Base-by-base conservation (phyloP, 1,284 basidiomycete genomes). In the Coniferiporia sulphurascens region DNA sequence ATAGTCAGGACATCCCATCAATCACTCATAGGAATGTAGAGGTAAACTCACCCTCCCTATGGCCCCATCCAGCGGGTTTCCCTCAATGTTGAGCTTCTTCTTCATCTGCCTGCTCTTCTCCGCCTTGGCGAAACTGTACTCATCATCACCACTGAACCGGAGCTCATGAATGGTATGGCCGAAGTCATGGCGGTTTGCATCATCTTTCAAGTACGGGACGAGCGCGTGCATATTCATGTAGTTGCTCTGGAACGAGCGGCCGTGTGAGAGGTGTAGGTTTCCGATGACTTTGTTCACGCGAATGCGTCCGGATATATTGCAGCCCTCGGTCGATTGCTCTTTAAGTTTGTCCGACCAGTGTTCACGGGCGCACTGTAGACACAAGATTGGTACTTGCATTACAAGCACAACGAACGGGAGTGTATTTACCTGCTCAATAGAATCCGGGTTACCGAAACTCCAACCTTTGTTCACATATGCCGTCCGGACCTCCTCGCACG, bases 251-350 rank as follows among this genome's bases (percentile, higher is more conserved):
- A 97, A 99, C 13, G 95, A 94, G 57, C 89, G 85, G 52, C 96
- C 97, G 1, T 89, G 95, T 32, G 88, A 89, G 68, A 95, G 82
- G 69, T 93, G 87, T 68, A 95, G 87, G 73, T 93, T 95, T 52
- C 93, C 93, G 63, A 94, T 84, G 65, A 98, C 96, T 77, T 98
- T 98, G 84, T 99, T 99, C 62, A 99, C 93, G 61, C 90, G 89
- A 55, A 99, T 83, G 58, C 87, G 86, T 59, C 97, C 97, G 46
- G 88, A 83, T 63, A 99, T 80, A 71, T 94, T 95, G 78, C 97
- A 99, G 0, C 97, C 97, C 69, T 99, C 97, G 52, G 86, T 82
- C 44, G 91, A 86, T 73, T 98, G 96, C 58, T 94, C 90, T 72
- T 87, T 87, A 66, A 99, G 84, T 73, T 92, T 95, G 13, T 96